Base-by-base conservation (phyloP, 768 basidiomycete genomes). In the Trametes sanguinea region DNA sequence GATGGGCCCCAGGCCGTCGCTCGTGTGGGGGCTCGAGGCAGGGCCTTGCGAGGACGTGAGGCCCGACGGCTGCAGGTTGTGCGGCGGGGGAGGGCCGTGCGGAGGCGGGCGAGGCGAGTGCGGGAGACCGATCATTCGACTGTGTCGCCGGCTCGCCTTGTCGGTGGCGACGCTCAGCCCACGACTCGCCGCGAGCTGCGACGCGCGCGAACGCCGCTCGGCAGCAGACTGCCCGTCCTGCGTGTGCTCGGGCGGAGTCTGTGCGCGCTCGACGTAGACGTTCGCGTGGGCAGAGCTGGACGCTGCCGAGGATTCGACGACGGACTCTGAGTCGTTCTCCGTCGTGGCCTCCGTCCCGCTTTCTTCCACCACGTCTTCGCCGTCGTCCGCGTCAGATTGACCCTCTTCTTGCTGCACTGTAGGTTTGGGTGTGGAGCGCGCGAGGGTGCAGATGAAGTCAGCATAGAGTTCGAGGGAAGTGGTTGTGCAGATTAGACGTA, bases 301-400 rank as follows among this genome's bases (percentile, higher is more conserved):
- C 3, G 65, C 61, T 40, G 65, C 67, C 65, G 72, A 70, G 51
- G 68, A 69, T 57, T 69, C 75, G 30, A 61, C 58, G 52, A 60
- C 6, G 27, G 64, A 59, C 43, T 67, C 70, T 32, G 67, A 69
- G 44, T 66, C 62, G 52, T 60, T 60, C 60, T 74, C 74, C 54
- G 68, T 64, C 17, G 71, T 68, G 30, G 65, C 68, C 66, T 92
- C 91, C 40, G 87, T 83, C 32, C 86, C 89, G 68, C 89, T 92
- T 61, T 89, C 90, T 53, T 90, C 89, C 44, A 85, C 82, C 27
- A 84, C 69, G 3, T 86, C 85, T 53, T 92, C 92, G 40, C 82
- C 84, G 53, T 92, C 92, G 40, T 82, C 84, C 53, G 90, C 90
- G 53, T 84, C 83, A 4, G 87, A 90, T 52, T 81, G 85, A 2